These are phyloP conservation scores for Phytophthora crassamura DNA, from an alignment of 352 stramenopile species.

Conservation along the genomic window DNA sequence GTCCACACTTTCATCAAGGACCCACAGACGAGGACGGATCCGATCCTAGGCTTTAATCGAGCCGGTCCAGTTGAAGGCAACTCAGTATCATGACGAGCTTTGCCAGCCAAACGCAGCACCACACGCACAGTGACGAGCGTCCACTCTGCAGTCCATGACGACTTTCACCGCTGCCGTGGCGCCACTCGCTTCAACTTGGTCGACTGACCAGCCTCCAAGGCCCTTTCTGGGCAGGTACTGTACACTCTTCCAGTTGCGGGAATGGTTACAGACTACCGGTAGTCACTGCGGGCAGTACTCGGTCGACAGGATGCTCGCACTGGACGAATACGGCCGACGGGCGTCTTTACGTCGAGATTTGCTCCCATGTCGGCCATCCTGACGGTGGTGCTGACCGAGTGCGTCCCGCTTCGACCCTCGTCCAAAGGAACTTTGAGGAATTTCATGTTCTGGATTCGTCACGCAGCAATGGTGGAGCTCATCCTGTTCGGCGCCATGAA, in stretches of 20 bases:
- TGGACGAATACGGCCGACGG: conserved; percentile 32
- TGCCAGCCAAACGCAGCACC: neutral
- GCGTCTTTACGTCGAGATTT: conserved; percentile 8
- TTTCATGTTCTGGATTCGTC: conserved; percentile 35
- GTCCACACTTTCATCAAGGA: too few relatives aligned
- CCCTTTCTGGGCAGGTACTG: conserved; percentile 12
- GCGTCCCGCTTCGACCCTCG: neutral
- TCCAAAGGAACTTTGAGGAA: conserved; percentile 13
- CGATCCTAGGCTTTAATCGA: neutral
- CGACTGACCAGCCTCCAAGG: conserved; percentile 25
- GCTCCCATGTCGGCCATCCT: conserved; percentile 7
- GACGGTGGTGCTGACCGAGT: conserved; percentile 5
- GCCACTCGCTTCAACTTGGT: neutral
- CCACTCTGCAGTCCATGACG: too few relatives aligned
- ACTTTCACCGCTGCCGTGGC: conserved; percentile 8
- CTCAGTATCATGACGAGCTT: conserved; percentile 15
- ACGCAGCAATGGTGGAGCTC: conserved; percentile 10
- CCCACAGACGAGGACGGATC: conserved; percentile 1
- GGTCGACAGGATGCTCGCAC: conserved; percentile 23
- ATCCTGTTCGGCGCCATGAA: conserved; percentile 17
- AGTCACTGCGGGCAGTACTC: conserved; percentile 35
- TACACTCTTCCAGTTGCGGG: conserved; percentile 17
- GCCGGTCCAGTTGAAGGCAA: conserved; percentile 20
- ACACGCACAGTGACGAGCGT: too few relatives aligned
- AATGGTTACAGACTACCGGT: conserved; percentile 25